Evolutionary conservation across 225 moss, liverwort and hornwort genomes (phyloP), one percentile per base, ranked within the genome.

Genomic region (Ulota crispa): DNA sequence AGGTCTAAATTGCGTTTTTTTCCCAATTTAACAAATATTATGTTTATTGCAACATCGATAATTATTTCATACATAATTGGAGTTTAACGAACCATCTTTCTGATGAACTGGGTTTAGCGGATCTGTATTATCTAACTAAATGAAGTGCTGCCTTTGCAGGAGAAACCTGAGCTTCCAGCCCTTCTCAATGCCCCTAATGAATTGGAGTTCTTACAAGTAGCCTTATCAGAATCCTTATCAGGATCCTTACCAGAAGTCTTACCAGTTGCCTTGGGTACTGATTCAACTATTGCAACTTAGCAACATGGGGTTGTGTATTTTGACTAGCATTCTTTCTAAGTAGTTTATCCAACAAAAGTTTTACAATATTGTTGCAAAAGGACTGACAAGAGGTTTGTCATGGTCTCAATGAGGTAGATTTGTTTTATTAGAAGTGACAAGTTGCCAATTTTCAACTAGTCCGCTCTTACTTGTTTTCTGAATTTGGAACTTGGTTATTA

Each of bases 121-220:
- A 36, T 45, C 9, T 63, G 13, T 18, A 6, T 23, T 11, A 13
- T 34, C 43, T 67, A 31, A 55, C 16, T 5, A 3, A 75, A 60
- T 19, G 1, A 4, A 78, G 39, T 19, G 10, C 21, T 47, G 24
- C 52, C 28, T 64, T 59, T 59, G 39, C 52, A 64, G 64, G 80
- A 70, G 79, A 70, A 79, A 7, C 24, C n/a, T 55, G 57, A 76
- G 47, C 52, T 71, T 64, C 83, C 24, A 59, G 24, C 6, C 24
- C 65, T 64, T 27, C 60, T 31, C 36, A 26, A 31, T 16, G 7
- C 32, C 30, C 2, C 37, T 12, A n/a, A 36, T 26, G 55, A 64
- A 68, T 27, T 12, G 31, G 52, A 78, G 0, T 31, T 30, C 32
- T 60, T 45, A 60, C 12, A 59, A 19, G 32, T 16, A 70, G 23